A percentile compares a stretch with the other conserved stretches of the same genome.
These are phyloP conservation scores for Butyriboletus appendiculatus DNA, from an alignment of 1,284 basidiomycete species.

Conservation along the genomic window DNA sequence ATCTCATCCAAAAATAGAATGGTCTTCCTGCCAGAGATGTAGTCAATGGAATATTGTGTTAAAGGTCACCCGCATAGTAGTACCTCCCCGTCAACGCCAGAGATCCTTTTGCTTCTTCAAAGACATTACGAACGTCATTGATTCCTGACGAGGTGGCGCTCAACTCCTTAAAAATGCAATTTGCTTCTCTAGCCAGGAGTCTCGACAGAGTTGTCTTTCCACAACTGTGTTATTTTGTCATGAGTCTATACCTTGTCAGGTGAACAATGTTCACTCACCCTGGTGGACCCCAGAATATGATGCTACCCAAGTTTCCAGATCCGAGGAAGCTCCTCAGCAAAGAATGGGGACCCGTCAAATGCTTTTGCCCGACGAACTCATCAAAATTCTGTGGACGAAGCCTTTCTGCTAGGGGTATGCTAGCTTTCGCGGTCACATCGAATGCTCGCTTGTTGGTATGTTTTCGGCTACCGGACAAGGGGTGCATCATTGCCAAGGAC, in stretches of 20 bases:
- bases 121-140: slow-evolving; percentile 76
- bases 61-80: background rate
- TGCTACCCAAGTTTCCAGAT: slow-evolving; percentile 53
- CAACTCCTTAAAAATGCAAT: slow-evolving; percentile 73
- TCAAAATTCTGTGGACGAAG: slow-evolving; percentile 60
- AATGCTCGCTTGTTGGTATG: slow-evolving; percentile 25
- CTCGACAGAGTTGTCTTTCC: slow-evolving; percentile 84
- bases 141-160: slow-evolving; percentile 76
- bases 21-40: slow-evolving; percentile 49
- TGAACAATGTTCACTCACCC: slow-evolving; percentile 44
- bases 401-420: slow-evolving; percentile 64
- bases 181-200: slow-evolving; percentile 60
- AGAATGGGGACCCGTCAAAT: slow-evolving; percentile 55
- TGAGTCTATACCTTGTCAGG: background rate
- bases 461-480: slow-evolving; percentile 25
- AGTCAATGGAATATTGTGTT: slow-evolving; percentile 1
- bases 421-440: slow-evolving; percentile 34
- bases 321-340: slow-evolving; percentile 53
- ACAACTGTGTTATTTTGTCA: slow-evolving; percentile 40
- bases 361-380: slow-evolving; percentile 71
- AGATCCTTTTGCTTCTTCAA: slow-evolving; percentile 78
- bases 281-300: slow-evolving; percentile 77
- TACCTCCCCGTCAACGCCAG: slow-evolving; percentile 72
- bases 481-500: slow-evolving; percentile 1
- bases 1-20: slow-evolving; percentile 87